Conservation (phyloP, 768 basidiomycete genomes). For the Pulveroboletus sp. region DNA sequence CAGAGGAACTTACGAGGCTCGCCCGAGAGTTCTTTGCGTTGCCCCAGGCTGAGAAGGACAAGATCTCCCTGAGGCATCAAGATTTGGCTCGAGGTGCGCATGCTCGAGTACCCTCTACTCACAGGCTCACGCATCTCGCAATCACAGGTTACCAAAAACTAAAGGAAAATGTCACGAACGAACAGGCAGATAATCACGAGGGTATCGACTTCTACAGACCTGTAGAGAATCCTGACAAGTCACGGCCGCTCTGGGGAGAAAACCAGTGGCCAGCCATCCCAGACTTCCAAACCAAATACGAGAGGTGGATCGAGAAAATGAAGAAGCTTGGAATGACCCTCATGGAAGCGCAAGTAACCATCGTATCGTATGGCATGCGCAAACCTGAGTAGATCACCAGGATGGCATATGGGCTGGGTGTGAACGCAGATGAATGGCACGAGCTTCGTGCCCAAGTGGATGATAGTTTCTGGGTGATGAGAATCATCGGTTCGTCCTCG, state of each 20-base stretch:
- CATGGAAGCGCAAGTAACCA: constrained; percentile 71
- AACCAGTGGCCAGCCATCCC: constrained; percentile 78
- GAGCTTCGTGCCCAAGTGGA: constrained; percentile 66
- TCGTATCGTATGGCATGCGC: background rate
- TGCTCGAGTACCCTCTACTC: background rate
- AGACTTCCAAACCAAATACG: constrained; percentile 58
- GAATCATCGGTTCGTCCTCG: constrained; percentile 58
- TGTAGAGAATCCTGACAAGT: constrained; percentile 63
- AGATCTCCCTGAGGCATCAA: constrained; percentile 58
- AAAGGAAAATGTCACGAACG: constrained; percentile 82
- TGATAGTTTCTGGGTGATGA: constrained; percentile 88
- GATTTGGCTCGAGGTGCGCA: constrained; percentile 72
- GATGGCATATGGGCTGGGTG: constrained; percentile 77
- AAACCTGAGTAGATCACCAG: constrained; percentile 33
- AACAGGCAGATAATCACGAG: constrained; percentile 82
- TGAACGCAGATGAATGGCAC: constrained; percentile 65
- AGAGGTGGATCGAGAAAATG: constrained; percentile 83
- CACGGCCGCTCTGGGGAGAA: constrained; percentile 71
- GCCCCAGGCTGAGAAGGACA: constrained; percentile 75
- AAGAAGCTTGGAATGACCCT: constrained; percentile 71
- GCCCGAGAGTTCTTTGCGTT: constrained; percentile 70
- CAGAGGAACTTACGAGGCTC: constrained; percentile 58
- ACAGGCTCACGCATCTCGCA: background rate
- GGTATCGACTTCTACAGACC: constrained; percentile 79
- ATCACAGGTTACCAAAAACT: constrained; percentile 69